A percentile compares a stretch with the other conserved stretches of the same genome.
Evolutionary conservation across 305 asterid species (phyloP).

Genomic region (Fraxinus floribunda): DNA sequence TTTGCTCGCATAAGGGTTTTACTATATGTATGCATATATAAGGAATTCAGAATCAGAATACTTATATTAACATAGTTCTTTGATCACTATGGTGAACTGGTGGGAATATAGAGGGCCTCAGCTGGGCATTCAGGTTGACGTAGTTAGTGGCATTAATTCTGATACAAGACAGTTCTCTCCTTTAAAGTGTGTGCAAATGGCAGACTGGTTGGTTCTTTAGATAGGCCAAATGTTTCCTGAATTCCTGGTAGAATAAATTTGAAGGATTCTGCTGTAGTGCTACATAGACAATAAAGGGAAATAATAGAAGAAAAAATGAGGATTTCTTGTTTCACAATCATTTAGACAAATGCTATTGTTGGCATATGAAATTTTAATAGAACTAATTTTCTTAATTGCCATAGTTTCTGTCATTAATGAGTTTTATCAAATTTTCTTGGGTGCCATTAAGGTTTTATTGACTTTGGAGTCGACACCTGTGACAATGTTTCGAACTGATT

Average conservation of each 20-base stretch:
- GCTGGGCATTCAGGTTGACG: background rate
- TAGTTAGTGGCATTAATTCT: background rate
- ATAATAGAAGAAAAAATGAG: background rate
- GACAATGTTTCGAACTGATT: conserved; percentile 74
- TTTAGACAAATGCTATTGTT: background rate
- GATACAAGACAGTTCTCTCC: background rate
- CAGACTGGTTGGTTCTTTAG: background rate
- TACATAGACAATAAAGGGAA: background rate
- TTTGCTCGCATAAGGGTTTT: background rate
- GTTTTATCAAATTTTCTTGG: conserved; percentile 25
- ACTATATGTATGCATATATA: background rate
- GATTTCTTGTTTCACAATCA: background rate
- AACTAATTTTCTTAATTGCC: conserved; percentile 14
- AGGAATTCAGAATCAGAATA: background rate
- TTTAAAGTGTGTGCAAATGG: background rate
- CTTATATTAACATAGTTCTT: background rate
- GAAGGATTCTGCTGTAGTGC: conserved; percentile 8
- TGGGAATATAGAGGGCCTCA: background rate
- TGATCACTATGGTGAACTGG: background rate
- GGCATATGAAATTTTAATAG: conserved; percentile 8
- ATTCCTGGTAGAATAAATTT: conserved; percentile 3
- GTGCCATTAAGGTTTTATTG: conserved; percentile 54
- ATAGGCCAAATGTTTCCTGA: background rate
- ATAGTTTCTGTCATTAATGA: background rate
- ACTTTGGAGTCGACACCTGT: conserved; percentile 77